Evolutionary conservation across 306 rosid genomes (phyloP), one percentile per base, ranked within the genome.

Genomic region (Herpetospermum pedunculosum): DNA sequence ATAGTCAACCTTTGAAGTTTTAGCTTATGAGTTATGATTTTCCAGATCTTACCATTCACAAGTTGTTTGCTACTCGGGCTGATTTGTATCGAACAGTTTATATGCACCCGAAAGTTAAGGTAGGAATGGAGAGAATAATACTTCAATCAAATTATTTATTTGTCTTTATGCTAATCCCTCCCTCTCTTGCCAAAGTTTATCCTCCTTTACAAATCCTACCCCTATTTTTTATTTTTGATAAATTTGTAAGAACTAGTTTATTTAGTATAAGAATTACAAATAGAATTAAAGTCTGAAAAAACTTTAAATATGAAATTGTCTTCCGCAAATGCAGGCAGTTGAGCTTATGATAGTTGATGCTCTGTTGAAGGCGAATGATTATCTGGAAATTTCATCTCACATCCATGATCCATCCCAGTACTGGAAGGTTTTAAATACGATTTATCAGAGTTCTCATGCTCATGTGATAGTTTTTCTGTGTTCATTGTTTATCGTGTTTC

Each of bases 321-420:
- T 35, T 52, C 37, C 15, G n/a, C 34, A 3, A 75, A 77, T 77
- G 69, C 83, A 91, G 98, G 97, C 96, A 53, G 82, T 91, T 73
- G 98, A 94, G 88, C 97, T 94, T 70, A 94, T 94, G 97, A 72
- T 87, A 70, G 88, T 85, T 57, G 98, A 94, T 85, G 96, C 96
- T 71, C 80, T 94, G 68, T 59, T 89, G 79, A 81, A 85, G 73
- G 94, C 98, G 62, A 89, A 91, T 71, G 78, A 71, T 80, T 89
- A 80, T 76, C 80, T 94, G 74, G 83, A 79, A 62, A 86, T 94
- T 77, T 78, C 97, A 18, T 88, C 94, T 64, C 79, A 55, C 83
- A 86, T 91, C 78, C 79, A 72, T 29, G 80, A 89, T 64, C 96
- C 97, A 47, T 82, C 91, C 21, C 87, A 85, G 72, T 94, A 94